Percentiles rank a stretch among this genome's conserved stretches.
phyloP scores from a whole-genome alignment of 164 flowering plant genomes.

The Vitis rotundifolia region DNA sequence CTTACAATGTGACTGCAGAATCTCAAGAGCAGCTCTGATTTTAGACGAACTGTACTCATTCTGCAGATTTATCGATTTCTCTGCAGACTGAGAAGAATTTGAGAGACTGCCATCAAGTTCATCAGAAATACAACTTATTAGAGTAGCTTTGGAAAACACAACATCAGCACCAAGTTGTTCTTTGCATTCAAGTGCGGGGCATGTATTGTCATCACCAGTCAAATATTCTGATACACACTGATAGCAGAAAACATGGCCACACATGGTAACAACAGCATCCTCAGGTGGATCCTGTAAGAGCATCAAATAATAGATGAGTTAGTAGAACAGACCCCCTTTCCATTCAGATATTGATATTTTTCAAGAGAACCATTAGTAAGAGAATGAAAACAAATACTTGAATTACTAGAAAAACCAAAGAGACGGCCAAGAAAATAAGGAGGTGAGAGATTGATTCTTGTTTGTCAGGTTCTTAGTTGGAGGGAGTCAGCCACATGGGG shows the following conservation, averaged over 20 bases:
- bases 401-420: too few species aligned
- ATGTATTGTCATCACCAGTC: constrained; percentile 78
- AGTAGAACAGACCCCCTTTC: not conserved
- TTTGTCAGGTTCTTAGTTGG: too few species aligned
- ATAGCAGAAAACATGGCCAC: constrained; percentile 93
- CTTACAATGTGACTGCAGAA: constrained; percentile 50
- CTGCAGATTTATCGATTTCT: constrained; percentile 36
- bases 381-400: too few species aligned
- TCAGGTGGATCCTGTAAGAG: constrained; percentile 87
- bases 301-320: constrained; percentile 1
- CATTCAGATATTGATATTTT: too few species aligned
- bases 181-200: constrained; percentile 72
- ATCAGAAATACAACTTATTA: constrained; percentile 51
- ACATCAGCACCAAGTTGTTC: constrained; percentile 66
- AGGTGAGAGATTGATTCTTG: too few species aligned
- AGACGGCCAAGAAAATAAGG: too few species aligned
- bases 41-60: constrained; percentile 63
- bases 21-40: constrained; percentile 70
- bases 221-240: constrained; percentile 83
- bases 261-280: constrained; percentile 86
- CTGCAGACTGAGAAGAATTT: constrained; percentile 30
- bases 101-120: constrained; percentile 28
- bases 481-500: too few species aligned
- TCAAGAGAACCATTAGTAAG: too few species aligned
- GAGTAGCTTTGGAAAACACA: constrained; percentile 67